Conservation (phyloP, 331 rosid genomes). For the Rhamnella rubrinervis region DNA sequence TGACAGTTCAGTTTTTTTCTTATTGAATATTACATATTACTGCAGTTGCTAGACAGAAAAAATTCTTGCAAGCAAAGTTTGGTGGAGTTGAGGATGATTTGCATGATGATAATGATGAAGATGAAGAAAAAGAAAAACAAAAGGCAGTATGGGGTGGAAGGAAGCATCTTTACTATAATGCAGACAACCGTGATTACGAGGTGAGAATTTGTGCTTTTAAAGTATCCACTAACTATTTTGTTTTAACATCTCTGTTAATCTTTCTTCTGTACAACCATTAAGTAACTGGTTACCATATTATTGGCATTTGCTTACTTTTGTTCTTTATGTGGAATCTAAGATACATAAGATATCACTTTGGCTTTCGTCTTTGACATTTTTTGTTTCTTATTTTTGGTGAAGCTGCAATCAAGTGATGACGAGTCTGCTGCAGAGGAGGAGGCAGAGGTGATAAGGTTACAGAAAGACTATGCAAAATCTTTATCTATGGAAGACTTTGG, state of each 20-base stretch:
- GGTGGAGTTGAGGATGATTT: conserved; percentile 69
- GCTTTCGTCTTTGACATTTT: background rate
- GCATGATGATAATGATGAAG: conserved; percentile 51
- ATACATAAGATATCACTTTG: background rate
- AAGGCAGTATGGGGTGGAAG: conserved; percentile 42
- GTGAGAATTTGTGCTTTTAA: conserved; percentile 36
- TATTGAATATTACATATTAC: conserved; percentile 19
- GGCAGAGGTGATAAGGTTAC: conserved; percentile 51
- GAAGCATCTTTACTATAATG: conserved; percentile 47
- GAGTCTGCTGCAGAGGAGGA: conserved; percentile 78
- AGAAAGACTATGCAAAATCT: conserved; percentile 55
- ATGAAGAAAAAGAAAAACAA: conserved; percentile 53
- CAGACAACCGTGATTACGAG: conserved; percentile 80
- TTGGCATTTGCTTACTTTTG: background rate
- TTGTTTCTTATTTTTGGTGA: conserved; percentile 23
- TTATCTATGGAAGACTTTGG: conserved; percentile 71
- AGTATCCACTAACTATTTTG: background rate
- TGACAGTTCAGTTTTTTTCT: conserved; percentile 6
- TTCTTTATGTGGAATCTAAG: background rate
- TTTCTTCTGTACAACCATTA: background rate
- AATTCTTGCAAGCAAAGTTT: conserved; percentile 48
- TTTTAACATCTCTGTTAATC: background rate
- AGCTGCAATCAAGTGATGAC: conserved; percentile 77
- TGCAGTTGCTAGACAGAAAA: conserved; percentile 62
- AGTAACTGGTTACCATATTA: background rate